A percentile compares a stretch with the other conserved stretches of the same genome.
Conservation (phyloP, 2,329 filamentous ascomycete species). For the Chaetothyriales sp. region DNA sequence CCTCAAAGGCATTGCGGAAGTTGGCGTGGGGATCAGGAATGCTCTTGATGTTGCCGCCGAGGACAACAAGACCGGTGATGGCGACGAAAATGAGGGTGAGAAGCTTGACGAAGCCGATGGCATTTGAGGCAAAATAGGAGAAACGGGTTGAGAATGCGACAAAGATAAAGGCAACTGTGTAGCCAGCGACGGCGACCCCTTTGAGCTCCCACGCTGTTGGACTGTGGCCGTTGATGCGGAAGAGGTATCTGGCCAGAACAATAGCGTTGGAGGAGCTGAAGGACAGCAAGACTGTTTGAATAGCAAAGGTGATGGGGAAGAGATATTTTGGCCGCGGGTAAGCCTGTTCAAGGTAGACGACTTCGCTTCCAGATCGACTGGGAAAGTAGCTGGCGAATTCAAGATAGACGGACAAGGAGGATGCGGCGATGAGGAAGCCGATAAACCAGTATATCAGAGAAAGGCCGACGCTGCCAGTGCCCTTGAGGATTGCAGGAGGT, state of each 20-base stretch:
- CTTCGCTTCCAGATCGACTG: constrained; percentile 49
- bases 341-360: constrained; percentile 54
- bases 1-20: constrained; percentile 41
- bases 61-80: constrained; percentile 47
- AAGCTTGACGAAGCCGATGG: constrained; percentile 45
- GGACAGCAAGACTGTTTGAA: constrained; percentile 47
- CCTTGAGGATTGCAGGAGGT: constrained; percentile 32
- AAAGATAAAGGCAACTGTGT: constrained; percentile 39
- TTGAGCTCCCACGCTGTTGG: constrained; percentile 50
- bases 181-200: constrained; percentile 49
- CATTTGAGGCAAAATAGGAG: constrained; percentile 41
- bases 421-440: constrained; percentile 43
- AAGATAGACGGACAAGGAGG: constrained; percentile 44
- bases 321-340: constrained; percentile 50
- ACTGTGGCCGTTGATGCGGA: constrained; percentile 36
- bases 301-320: constrained; percentile 49
- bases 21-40: constrained; percentile 39
- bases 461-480: constrained; percentile 48
- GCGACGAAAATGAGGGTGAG: constrained; percentile 47
- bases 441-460: constrained; percentile 50
- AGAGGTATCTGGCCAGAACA: constrained; percentile 49
- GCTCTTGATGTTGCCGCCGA: constrained; percentile 37
- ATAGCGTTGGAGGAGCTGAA: constrained; percentile 53
- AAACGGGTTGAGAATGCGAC: constrained; percentile 42
- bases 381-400: constrained; percentile 52